These are phyloP conservation scores for Marasmius sp. DNA, from an alignment of 1,284 basidiomycete species.

Conservation along the genomic window DNA sequence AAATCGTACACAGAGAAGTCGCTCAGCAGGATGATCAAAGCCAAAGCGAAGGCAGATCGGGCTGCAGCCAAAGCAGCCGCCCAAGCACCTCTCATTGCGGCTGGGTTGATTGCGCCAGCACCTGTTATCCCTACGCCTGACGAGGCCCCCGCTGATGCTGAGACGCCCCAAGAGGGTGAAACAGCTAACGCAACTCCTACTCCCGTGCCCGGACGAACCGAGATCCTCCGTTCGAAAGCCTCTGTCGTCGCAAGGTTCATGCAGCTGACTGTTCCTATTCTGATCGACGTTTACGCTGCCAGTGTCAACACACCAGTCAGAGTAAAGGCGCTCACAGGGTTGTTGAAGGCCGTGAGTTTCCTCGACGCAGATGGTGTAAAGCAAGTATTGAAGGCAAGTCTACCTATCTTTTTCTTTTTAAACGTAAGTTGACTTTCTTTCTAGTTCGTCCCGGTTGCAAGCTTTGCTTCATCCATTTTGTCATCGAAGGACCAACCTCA, in stretches of 20 bases:
- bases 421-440: constrained; percentile 6
- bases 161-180: constrained; percentile 10
- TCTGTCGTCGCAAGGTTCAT: constrained; percentile 82
- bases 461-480: constrained; percentile 89
- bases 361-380: constrained; percentile 77
- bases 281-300: constrained; percentile 94
- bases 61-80: constrained; percentile 61
- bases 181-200: constrained; percentile 28
- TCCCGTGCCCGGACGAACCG: constrained; percentile 54
- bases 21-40: constrained; percentile 69
- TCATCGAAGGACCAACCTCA: constrained; percentile 88
- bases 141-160: constrained; percentile 22
- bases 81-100: constrained; percentile 28
- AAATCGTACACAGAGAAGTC: constrained; percentile 89
- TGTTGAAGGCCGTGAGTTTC: constrained; percentile 89
- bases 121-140: constrained; percentile 23
- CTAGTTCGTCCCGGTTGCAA: constrained; percentile 87
- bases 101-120: constrained; percentile 27
- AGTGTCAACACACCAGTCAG: constrained; percentile 86
- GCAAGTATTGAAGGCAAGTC: constrained; percentile 67
- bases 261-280: constrained; percentile 84
- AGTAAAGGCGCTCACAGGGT: constrained; percentile 81
- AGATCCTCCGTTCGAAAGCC: constrained; percentile 73
- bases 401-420: constrained; percentile 2
- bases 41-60: constrained; percentile 75